Evolutionary conservation across 768 basidiomycete species (phyloP).

Genomic region (Phylloporus rhodoxanthus): DNA sequence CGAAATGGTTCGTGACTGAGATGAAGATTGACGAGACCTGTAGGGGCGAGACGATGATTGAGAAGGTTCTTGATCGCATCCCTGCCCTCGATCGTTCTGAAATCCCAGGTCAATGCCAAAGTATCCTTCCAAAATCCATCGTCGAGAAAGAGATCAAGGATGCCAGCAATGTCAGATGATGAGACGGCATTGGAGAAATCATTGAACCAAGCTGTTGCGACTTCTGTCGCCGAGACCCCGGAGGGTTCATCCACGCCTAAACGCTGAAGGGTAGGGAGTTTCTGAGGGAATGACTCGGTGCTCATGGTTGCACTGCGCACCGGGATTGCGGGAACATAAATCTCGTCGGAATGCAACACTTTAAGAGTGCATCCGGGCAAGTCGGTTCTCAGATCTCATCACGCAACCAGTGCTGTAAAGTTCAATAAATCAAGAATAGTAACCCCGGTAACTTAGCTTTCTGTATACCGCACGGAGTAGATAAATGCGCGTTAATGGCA

Average conservation of each 20-base stretch:
- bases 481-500: too few species aligned
- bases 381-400: too few species aligned
- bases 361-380: too few species aligned
- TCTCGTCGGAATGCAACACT: not conserved
- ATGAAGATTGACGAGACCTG: constrained; percentile 13
- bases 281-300: constrained; percentile 19
- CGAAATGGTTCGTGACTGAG: constrained; percentile 23
- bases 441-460: not conserved
- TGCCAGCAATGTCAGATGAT: constrained; percentile 11
- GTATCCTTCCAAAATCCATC: constrained; percentile 47
- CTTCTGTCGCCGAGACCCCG: constrained; percentile 14
- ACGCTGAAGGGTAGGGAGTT: constrained; percentile 27
- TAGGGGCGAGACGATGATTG: constrained; percentile 32
- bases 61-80: constrained; percentile 37
- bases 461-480: too few species aligned
- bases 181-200: constrained; percentile 20
- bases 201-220: constrained; percentile 24
- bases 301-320: constrained; percentile 7
- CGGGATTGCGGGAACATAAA: not conserved
- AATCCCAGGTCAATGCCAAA: constrained; percentile 50
- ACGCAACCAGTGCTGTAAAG: not conserved
- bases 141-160: constrained; percentile 26
- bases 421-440: not conserved
- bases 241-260: constrained; percentile 22
- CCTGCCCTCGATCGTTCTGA: constrained; percentile 43